Conservation (phyloP, 2,329 filamentous ascomycete species). For the Lachnellula arida region DNA sequence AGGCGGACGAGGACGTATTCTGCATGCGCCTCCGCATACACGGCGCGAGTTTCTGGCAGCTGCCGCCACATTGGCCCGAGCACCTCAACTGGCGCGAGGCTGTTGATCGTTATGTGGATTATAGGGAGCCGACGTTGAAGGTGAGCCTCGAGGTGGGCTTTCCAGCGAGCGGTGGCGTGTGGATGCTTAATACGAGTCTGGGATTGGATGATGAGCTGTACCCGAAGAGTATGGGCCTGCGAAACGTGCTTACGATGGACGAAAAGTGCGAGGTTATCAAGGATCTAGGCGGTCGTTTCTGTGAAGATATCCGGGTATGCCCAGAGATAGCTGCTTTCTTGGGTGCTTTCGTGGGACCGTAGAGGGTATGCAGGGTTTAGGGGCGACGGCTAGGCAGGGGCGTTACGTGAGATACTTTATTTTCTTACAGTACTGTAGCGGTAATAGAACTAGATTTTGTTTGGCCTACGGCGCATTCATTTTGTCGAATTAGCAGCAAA, state of each 20-base stretch:
- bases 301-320: not conserved
- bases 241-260: slow-evolving; percentile 1
- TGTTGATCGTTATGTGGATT: not conserved
- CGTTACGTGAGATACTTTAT: no score
- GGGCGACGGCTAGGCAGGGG: no score
- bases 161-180: not conserved
- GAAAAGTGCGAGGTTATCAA: not conserved
- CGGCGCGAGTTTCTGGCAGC: not conserved
- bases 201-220: not conserved
- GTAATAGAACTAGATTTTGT: no score
- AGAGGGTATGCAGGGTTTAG: not conserved
- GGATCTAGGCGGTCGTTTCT: not conserved
- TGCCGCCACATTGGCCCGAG: not conserved
- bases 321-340: slow-evolving; percentile 47
- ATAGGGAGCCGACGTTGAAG: not conserved
- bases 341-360: no score
- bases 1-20: not conserved
- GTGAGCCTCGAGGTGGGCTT: not conserved
- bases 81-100: not conserved
- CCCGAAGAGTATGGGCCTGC: not conserved
- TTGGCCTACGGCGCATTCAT: no score
- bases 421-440: no score
- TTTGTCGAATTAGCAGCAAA: no score
- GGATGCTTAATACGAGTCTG: not conserved
- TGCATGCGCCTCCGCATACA: not conserved